Evolutionary conservation across 2,329 filamentous ascomycete genomes (phyloP), one percentile per base, ranked within the genome.

Genomic region (Diplodia intermedia): DNA sequence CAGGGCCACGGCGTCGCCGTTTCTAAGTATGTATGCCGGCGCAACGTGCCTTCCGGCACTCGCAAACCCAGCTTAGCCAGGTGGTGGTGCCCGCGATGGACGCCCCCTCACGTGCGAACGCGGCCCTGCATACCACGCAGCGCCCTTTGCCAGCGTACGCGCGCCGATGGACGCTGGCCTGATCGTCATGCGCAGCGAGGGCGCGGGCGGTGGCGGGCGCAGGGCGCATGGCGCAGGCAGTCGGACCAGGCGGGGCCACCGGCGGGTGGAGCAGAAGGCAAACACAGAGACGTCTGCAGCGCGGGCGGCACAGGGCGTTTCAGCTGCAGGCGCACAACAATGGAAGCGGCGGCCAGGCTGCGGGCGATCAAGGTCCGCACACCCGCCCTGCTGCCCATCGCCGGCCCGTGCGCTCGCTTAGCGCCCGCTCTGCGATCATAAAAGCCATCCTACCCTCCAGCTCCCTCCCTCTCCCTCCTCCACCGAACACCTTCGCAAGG

Each of bases 401-500:
- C 4, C 14, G 60, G 60, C 31, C 60, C 31, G 60, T 63, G 60
- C 60, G 29, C 47, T 63, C 60, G 60, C 60, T 52, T 63, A 52
- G 43, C 60, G 60, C 43, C 60, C 29, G 60, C 60, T 38, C 60
- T 52, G 40, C 43, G 9, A 33, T 18, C 47, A 33, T 50, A 63
- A 63, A 63, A 50, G 40, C 60, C 47, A 52, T 63, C 40, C 31
- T 38, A 63, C 60, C 60, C 60, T 36, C 60, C 43, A 26, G 4
- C n/a, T 20, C 36, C 60, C 57, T 49, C 31, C 47, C 31, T 14
- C 60, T 63, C 36, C 60, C 11, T 52, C 43, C 47, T 63, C 43
- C 43, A 63, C 43, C 60, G 60, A 52, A 52, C 47, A 63, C 60
- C 60, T 63, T 63, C 60, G 43, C 60, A 63, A 52, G 60, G 43